phyloP scores from a whole-genome alignment of 768 basidiomycete species.

The Naematelia encephala region DNA sequence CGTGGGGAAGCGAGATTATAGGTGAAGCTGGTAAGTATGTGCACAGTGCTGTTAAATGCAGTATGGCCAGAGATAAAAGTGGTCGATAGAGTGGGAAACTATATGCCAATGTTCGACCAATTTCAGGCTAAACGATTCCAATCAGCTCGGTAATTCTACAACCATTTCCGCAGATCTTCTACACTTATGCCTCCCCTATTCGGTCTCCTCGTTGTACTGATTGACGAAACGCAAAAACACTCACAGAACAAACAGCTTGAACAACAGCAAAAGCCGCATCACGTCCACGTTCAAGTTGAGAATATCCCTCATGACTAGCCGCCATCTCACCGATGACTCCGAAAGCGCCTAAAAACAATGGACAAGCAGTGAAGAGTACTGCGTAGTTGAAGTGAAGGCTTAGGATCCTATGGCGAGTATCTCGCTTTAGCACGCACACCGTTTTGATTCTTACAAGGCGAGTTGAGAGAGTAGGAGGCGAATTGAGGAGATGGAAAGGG shows the following conservation, averaged over 20 bases:
- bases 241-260: conserved; percentile 44
- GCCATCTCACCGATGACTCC: conserved; percentile 42
- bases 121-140: conserved; percentile 33
- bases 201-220: background rate
- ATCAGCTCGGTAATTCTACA: background rate
- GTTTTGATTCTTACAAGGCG: too few relatives aligned
- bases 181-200: background rate
- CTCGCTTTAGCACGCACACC: background rate
- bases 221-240: conserved; percentile 3
- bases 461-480: background rate
- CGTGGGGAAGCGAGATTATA: conserved; percentile 34
- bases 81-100: conserved; percentile 46
- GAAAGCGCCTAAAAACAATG: conserved; percentile 28
- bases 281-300: conserved; percentile 38
- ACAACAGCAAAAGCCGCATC: conserved; percentile 48
- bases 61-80: conserved; percentile 34
- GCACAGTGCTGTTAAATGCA: conserved; percentile 33
- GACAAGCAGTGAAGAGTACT: conserved; percentile 38
- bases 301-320: conserved; percentile 33
- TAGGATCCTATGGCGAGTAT: conserved; percentile 37
- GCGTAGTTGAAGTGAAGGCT: conserved; percentile 45
- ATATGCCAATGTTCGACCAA: conserved; percentile 44
- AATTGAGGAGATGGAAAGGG: background rate
- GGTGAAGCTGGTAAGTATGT: conserved; percentile 31
- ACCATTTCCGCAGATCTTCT: background rate